phyloP scores from a whole-genome alignment of 2,329 filamentous ascomycete species.

The Fusarium praegraminearum region DNA sequence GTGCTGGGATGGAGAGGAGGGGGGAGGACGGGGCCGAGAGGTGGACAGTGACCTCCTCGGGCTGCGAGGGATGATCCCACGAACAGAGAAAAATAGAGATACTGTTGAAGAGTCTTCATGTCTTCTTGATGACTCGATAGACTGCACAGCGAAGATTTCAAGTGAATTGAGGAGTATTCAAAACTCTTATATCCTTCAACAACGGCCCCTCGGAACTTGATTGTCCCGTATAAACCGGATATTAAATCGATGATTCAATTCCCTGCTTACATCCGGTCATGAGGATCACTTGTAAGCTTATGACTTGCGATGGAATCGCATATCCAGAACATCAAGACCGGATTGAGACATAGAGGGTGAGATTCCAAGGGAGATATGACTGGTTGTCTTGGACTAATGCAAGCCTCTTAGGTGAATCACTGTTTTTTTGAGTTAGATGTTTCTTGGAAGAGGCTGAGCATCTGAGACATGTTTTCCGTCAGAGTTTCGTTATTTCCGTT shows the following conservation, averaged over 20 bases:
- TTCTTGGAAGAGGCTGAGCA: background rate
- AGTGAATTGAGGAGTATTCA: background rate
- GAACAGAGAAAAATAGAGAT: background rate
- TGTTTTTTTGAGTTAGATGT: background rate
- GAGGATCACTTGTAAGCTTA: background rate
- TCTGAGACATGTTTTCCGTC: background rate
- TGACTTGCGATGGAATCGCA: background rate
- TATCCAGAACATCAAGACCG: background rate
- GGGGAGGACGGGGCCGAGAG: too few species aligned
- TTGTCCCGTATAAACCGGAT: too few species aligned
- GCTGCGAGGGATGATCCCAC: too few species aligned
- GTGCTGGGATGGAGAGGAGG: too few species aligned
- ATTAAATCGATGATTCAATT: background rate
- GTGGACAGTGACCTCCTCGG: too few species aligned
- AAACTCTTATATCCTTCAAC: background rate
- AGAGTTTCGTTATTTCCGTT: background rate
- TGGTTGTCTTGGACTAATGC: background rate
- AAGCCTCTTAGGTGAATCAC: background rate
- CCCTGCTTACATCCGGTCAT: background rate
- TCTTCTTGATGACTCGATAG: fast-evolving
- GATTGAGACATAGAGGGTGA: background rate
- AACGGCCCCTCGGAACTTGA: background rate
- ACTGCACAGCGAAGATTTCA: fast-evolving
- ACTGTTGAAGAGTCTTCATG: background rate
- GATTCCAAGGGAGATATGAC: background rate